Conservation (phyloP, 2,329 filamentous ascomycete species). For the Ophiostoma sp. region DNA sequence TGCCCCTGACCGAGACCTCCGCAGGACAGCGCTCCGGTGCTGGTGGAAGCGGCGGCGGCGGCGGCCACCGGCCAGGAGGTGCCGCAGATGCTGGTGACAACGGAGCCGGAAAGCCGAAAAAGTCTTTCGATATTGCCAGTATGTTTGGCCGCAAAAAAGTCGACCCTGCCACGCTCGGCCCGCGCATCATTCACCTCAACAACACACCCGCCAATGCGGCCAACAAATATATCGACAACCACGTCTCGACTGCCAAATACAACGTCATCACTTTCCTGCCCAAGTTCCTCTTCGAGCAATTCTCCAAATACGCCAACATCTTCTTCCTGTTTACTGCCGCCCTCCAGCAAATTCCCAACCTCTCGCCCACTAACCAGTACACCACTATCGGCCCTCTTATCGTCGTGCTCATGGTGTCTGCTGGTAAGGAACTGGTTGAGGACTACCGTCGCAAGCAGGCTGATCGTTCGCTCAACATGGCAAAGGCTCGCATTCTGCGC, state of each 20-base stretch:
- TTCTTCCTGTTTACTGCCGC: constrained; percentile 98
- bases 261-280: constrained; percentile 88
- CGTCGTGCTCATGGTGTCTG: constrained; percentile 88
- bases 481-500: constrained; percentile 74
- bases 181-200: constrained; percentile 90
- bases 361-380: constrained; percentile 91
- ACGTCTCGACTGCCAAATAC: constrained; percentile 97
- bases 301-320: constrained; percentile 97
- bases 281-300: constrained; percentile 97
- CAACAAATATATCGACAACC: constrained; percentile 92
- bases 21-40: constrained; percentile 29
- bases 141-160: constrained; percentile 80
- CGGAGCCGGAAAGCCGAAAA: constrained; percentile 59
- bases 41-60: constrained; percentile 32
- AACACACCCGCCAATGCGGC: constrained; percentile 85
- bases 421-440: constrained; percentile 88
- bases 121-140: constrained; percentile 53
- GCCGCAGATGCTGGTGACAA: constrained; percentile 43
- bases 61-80: constrained; percentile 29
- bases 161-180: constrained; percentile 86
- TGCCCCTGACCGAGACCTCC: constrained; percentile 77
- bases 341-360: constrained; percentile 88
- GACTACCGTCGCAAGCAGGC: constrained; percentile 86
- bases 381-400: constrained; percentile 93
- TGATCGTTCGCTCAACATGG: constrained; percentile 81